Evolutionary conservation across 345 rosid species (phyloP).

Genomic region (Linum trigynum): DNA sequence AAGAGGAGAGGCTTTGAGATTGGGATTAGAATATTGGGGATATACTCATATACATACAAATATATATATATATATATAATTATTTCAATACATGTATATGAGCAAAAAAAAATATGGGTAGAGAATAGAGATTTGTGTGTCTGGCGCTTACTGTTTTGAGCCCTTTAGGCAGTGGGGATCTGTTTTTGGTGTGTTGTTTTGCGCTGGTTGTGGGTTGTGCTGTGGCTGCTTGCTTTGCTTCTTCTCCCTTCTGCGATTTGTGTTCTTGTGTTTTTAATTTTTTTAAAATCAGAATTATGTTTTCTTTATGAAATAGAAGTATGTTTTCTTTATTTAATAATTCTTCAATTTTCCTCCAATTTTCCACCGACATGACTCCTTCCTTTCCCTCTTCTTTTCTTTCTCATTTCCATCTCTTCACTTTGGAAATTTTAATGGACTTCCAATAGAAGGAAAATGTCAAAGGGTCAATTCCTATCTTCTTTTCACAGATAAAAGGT

Average conservation of each 20-base stretch:
- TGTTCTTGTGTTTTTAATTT: not conserved
- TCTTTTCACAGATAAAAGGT: too few species aligned
- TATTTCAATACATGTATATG: not conserved
- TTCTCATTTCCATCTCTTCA: not conserved
- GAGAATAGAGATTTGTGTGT: not conserved
- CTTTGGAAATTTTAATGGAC: not conserved
- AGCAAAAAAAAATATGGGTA: not conserved
- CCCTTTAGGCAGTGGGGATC: not conserved
- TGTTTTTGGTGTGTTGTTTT: not conserved
- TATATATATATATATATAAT: too few species aligned
- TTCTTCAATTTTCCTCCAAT: not conserved
- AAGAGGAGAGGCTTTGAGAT: not conserved
- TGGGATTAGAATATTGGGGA: not conserved
- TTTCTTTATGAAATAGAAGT: too few species aligned
- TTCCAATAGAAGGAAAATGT: too few species aligned
- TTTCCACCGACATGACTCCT: conserved; percentile 16
- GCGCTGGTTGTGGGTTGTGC: not conserved
- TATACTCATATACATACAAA: too few species aligned
- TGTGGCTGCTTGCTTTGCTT: not conserved
- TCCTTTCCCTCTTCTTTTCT: not conserved
- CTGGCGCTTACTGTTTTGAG: not conserved
- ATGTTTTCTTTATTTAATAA: too few species aligned
- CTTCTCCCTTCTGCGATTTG: not conserved
- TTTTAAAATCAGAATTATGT: not conserved
- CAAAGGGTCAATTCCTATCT: too few species aligned